A percentile compares a stretch with the other conserved stretches of the same genome.
Conservation (phyloP, 176 grass and related monocot species). For the Themeda triandra region DNA sequence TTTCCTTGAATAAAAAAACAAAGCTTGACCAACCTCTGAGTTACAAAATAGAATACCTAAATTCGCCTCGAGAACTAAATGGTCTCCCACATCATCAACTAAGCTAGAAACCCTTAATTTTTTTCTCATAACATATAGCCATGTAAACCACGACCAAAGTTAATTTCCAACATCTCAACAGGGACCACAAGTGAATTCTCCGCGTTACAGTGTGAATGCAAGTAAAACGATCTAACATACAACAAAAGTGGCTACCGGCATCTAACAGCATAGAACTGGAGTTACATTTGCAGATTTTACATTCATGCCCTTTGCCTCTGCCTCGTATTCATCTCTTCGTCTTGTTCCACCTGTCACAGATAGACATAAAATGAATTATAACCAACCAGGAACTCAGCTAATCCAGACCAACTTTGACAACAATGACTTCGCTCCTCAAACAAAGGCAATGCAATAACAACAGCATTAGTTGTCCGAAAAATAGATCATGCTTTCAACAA, state of each 20-base stretch:
- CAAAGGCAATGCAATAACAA: not conserved
- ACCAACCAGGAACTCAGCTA: not conserved
- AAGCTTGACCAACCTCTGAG: not conserved
- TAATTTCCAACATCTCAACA: not conserved
- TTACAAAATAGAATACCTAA: not conserved
- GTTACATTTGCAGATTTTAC: slow-evolving; percentile 4
- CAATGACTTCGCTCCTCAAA: not conserved
- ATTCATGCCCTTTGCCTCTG: slow-evolving; percentile 23
- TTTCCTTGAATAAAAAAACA: not conserved
- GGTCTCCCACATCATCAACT: too few relatives aligned
- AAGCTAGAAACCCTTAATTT: not conserved
- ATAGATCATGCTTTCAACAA: not conserved
- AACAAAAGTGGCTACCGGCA: not conserved
- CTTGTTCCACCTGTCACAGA: slow-evolving; percentile 34
- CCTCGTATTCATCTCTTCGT: slow-evolving; percentile 25
- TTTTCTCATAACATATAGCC: too few relatives aligned
- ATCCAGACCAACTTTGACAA: not conserved
- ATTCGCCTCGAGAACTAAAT: too few relatives aligned
- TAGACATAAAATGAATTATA: not conserved
- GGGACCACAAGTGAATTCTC: not conserved
- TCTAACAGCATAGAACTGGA: not conserved
- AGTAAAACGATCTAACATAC: not conserved
- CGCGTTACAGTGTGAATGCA: not conserved
- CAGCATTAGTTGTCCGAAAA: too few relatives aligned
- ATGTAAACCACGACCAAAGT: not conserved